A percentile compares a stretch with the other conserved stretches of the same genome.
These are phyloP conservation scores for Suhomyces coccinellae DNA, from an alignment of 1,139 yeast genomes.

Conservation along the genomic window DNA sequence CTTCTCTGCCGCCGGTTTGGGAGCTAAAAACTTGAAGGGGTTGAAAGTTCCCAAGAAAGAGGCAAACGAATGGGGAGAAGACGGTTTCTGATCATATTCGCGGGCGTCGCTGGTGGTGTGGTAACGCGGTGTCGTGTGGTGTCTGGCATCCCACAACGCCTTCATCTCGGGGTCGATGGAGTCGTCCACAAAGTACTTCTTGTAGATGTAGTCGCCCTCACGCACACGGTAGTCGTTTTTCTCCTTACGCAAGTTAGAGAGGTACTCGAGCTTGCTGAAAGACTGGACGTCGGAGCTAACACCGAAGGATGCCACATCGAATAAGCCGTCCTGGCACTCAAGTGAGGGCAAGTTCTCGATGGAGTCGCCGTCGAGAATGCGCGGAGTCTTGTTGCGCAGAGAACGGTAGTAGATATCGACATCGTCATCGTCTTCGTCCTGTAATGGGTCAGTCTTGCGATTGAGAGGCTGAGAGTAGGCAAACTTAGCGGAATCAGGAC, in stretches of 20 bases:
- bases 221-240: constrained; percentile 47
- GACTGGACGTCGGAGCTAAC: constrained; percentile 11
- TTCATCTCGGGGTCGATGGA: constrained; percentile 53
- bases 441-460: not conserved
- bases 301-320: not conserved
- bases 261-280: constrained; percentile 14
- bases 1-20: constrained; percentile 9
- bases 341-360: constrained; percentile 2
- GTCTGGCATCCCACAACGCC: constrained; percentile 51
- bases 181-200: constrained; percentile 40
- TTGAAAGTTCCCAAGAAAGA: not conserved
- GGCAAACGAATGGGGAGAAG: not conserved
- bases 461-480: not conserved
- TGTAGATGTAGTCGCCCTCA: constrained; percentile 50
- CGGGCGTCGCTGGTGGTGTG: not conserved
- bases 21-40: not conserved
- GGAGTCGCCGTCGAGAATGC: not conserved
- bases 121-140: constrained; percentile 12
- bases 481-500: constrained; percentile 4
- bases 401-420: constrained; percentile 7
- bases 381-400: constrained; percentile 3
- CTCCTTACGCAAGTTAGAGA: constrained; percentile 16
- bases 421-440: constrained; percentile 13
- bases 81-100: not conserved
- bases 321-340: constrained; percentile 10